A percentile compares a stretch with the other conserved stretches of the same genome.
These are phyloP conservation scores for Huntiella abstrusa DNA, from an alignment of 2,329 filamentous ascomycete genomes.

Conservation along the genomic window DNA sequence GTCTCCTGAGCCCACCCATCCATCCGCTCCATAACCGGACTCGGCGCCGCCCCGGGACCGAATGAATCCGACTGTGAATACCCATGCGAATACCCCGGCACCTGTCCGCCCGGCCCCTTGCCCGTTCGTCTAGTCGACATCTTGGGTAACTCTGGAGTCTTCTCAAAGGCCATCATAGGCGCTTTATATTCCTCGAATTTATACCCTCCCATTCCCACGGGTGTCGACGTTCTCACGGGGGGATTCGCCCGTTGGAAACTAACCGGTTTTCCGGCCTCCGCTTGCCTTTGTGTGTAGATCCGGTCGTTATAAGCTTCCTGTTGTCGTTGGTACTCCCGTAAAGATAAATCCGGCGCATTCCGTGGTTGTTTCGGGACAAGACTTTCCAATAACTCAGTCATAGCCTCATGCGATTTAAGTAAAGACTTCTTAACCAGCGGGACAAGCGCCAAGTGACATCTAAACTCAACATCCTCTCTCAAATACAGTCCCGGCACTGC, in stretches of 20 bases:
- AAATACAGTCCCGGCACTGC: slow-evolving; percentile 48
- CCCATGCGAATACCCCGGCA: background rate
- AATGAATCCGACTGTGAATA: background rate
- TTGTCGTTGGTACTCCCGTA: background rate
- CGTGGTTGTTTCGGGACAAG: background rate
- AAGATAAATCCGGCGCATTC: background rate
- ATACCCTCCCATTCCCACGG: background rate
- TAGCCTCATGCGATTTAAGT: slow-evolving; percentile 50
- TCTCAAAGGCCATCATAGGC: slow-evolving; percentile 3
- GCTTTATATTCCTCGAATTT: slow-evolving; percentile 4
- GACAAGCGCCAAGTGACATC: slow-evolving; percentile 58
- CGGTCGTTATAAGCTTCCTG: background rate
- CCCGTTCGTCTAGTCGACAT: background rate
- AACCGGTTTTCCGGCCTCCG: background rate
- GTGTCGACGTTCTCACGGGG: background rate
- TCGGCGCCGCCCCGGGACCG: background rate
- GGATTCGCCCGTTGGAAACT: background rate
- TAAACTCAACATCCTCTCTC: slow-evolving; percentile 67
- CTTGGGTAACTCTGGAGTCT: background rate
- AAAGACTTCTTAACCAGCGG: slow-evolving; percentile 68
- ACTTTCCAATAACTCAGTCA: slow-evolving; percentile 27
- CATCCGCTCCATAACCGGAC: too few species aligned
- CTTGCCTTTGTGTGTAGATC: background rate
- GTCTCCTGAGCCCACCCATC: too few species aligned
- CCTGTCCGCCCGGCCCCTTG: background rate